These are phyloP conservation scores for Rhodotorula glutinis DNA, from an alignment of 1,284 basidiomycete species.

Conservation along the genomic window DNA sequence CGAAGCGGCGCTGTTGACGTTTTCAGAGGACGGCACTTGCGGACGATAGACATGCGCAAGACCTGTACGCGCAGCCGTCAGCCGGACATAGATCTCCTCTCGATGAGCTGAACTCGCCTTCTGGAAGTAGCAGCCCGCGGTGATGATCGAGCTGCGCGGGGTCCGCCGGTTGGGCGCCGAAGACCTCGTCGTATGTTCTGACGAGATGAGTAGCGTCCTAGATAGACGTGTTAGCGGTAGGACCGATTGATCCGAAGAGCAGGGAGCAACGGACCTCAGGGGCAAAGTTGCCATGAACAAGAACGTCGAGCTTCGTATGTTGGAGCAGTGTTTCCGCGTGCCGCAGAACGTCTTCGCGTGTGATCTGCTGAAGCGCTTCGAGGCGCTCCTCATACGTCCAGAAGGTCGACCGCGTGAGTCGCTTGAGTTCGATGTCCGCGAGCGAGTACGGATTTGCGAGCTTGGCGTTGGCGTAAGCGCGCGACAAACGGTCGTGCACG, in stretches of 20 bases:
- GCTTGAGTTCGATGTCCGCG: conserved; percentile 74
- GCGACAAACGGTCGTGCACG: conserved; percentile 72
- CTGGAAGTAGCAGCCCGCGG: conserved; percentile 28
- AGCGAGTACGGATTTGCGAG: conserved; percentile 61
- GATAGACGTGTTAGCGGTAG: neutral
- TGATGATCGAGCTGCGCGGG: conserved; percentile 20
- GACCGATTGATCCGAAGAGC: no score
- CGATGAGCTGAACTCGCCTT: conserved; percentile 1
- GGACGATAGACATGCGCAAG: conserved; percentile 69
- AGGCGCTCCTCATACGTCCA: conserved; percentile 82
- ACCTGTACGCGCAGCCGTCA: conserved; percentile 49
- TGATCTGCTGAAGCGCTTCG: conserved; percentile 71
- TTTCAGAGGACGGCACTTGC: conserved; percentile 73
- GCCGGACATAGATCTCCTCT: neutral
- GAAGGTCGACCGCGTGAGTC: conserved; percentile 65
- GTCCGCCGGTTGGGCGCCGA: conserved; percentile 55
- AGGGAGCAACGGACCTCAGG: conserved; percentile 46
- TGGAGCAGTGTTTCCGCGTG: conserved; percentile 66
- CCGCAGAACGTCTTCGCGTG: conserved; percentile 66
- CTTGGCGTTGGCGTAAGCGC: conserved; percentile 55
- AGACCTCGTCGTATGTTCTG: conserved; percentile 60
- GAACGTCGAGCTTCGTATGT: conserved; percentile 66
- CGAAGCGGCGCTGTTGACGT: conserved; percentile 76
- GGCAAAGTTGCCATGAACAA: conserved; percentile 81
- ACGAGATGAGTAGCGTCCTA: conserved; percentile 22